Evolutionary conservation across 2,329 filamentous ascomycete genomes (phyloP), one percentile per base, ranked within the genome.

Genomic region (Curvularia sp.): DNA sequence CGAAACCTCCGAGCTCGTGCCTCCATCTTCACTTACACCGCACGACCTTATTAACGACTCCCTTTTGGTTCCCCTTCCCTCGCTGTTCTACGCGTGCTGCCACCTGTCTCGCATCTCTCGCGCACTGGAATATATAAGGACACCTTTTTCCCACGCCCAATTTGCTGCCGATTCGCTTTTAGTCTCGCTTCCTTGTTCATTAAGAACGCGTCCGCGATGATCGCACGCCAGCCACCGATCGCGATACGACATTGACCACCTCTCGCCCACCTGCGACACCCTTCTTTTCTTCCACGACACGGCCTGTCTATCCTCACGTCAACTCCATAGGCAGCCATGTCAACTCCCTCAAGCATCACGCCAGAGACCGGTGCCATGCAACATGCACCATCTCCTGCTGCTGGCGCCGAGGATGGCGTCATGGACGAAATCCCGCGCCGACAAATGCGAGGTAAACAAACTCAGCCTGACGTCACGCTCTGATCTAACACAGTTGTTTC

Each of bases 401-500:
- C 64, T 55, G 67, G 67, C 54, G 63, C 63, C 49, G 66, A 75
- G 50, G 66, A 65, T 36, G 67, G 73, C 56, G 60, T 41, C 61
- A 67, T 64, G 53, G 61, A 62, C 56, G 72, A 73, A 41, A 77
- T 78, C 54, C 74, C 76, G 43, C 73, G 70, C 60, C 71, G 77
- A 54, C 76, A 78, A 45, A 83, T 83, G 81, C 78, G 81, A 78
- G 78, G 78, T 77, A 76, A 71, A 75, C 62, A 57, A 51, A 60
- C 57, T 50, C 59, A 59, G 39, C 61, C 48, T 32, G 49, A 21
- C 38, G 38, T 27, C 50, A 39, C 19, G 49, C 41, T 38, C 39
- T 45, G 46, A 47, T 72, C 68, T 72, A 64, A 72, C 63, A 39
- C 21, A 9, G 47, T 21, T 43, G 15, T 54, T 30, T 9, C 23